These are phyloP conservation scores for Clonostachys rhizophaga DNA, from an alignment of 2,329 filamentous ascomycete genomes.

Conservation along the genomic window DNA sequence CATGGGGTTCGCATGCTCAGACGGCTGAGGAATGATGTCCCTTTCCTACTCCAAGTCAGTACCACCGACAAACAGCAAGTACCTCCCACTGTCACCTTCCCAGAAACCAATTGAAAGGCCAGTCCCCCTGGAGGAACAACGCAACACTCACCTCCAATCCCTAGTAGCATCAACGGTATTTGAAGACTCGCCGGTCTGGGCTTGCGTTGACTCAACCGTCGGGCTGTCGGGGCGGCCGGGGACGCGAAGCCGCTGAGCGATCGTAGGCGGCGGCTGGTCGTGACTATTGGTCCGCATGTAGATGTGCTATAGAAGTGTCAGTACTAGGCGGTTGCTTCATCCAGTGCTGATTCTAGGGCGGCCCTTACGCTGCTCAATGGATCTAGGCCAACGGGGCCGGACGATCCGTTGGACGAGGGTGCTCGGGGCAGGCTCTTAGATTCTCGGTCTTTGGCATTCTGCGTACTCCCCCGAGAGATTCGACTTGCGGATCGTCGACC, in stretches of 20 bases:
- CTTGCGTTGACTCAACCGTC: constrained; percentile 30
- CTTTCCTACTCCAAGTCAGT: constrained; percentile 55
- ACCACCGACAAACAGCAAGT: too few relatives aligned
- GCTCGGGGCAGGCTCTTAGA: constrained; percentile 10
- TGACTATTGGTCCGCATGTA: constrained; percentile 29
- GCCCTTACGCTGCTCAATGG: constrained; percentile 17
- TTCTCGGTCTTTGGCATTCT: constrained; percentile 20
- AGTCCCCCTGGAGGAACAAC: too few relatives aligned
- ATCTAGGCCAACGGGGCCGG: constrained; percentile 14
- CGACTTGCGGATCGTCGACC: constrained; percentile 10
- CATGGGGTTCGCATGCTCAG: constrained; percentile 67
- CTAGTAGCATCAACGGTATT: constrained; percentile 39
- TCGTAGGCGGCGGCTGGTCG: constrained; percentile 35
- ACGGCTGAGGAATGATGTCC: constrained; percentile 84
- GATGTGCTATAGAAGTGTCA: constrained; percentile 22
- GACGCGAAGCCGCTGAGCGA: constrained; percentile 50
- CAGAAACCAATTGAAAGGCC: too few relatives aligned
- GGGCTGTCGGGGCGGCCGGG: constrained; percentile 48
- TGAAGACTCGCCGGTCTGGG: constrained; percentile 33
- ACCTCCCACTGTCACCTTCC: too few relatives aligned
- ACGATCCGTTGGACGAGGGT: constrained; percentile 1
- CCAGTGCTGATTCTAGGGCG: too few relatives aligned
- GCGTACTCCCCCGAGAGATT: constrained; percentile 54
- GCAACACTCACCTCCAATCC: constrained; percentile 57
- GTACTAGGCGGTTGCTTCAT: background rate